A percentile compares a stretch with the other conserved stretches of the same genome.
phyloP scores from a whole-genome alignment of 2,329 filamentous ascomycete species.

The Ascochyta rabiei region DNA sequence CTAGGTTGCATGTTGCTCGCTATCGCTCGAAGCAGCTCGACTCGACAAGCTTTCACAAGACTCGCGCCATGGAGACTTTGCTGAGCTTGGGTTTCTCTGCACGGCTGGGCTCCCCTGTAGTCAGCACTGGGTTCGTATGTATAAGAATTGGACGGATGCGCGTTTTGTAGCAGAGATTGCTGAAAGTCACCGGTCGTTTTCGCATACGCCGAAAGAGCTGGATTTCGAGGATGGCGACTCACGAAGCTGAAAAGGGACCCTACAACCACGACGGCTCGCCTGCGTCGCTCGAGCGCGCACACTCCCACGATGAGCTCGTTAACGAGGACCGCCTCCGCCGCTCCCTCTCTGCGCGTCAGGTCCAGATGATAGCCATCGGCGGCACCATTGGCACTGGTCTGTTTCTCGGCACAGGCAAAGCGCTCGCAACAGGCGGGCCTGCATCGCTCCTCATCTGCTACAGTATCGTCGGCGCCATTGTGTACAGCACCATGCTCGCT shows the following conservation, averaged over 20 bases:
- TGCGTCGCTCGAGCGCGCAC: conserved; percentile 15
- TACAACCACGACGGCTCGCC: conserved; percentile 20
- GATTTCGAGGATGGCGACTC: conserved; percentile 12
- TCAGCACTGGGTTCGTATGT: background rate
- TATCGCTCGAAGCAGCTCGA: conserved; percentile 1
- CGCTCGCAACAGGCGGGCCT: conserved; percentile 55
- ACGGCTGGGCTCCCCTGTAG: background rate
- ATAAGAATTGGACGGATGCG: background rate
- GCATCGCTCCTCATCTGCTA: conserved; percentile 45
- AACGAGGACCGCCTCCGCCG: conserved; percentile 35
- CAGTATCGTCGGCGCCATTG: conserved; percentile 41
- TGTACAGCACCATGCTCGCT: conserved; percentile 45
- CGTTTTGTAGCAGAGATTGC: background rate
- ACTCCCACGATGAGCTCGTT: conserved; percentile 18
- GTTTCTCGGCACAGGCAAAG: conserved; percentile 63
- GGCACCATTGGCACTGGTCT: conserved; percentile 66
- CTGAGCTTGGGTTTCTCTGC: conserved; percentile 19
- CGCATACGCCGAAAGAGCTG: background rate
- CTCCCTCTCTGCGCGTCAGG: conserved; percentile 53
- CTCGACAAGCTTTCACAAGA: conserved; percentile 16
- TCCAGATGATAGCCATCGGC: conserved; percentile 67
- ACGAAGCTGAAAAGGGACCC: conserved; percentile 25
- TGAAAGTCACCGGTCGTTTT: background rate
- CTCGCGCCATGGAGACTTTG: conserved; percentile 28
- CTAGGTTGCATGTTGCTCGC: conserved; percentile 21